Evolutionary conservation across 768 basidiomycete species (phyloP).

Genomic region (Mycena galopus): DNA sequence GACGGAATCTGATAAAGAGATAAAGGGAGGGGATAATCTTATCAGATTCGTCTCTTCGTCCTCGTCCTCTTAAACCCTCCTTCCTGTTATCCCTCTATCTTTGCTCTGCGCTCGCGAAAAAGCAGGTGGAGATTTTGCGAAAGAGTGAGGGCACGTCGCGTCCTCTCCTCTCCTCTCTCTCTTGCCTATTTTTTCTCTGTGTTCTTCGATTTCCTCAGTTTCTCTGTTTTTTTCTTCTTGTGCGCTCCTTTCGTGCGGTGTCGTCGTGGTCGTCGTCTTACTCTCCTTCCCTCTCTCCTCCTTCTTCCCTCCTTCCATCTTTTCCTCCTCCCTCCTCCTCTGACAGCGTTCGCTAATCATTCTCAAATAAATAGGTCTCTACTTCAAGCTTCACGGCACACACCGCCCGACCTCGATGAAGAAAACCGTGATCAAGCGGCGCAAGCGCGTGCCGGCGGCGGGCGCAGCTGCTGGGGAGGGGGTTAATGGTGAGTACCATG

Average conservation of each 20-base stretch:
- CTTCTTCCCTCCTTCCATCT: not conserved
- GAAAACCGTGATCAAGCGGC: constrained; percentile 97
- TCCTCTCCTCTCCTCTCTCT: not conserved
- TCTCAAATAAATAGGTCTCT: constrained; percentile 75
- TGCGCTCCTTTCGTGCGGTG: not conserved
- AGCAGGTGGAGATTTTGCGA: too few species aligned
- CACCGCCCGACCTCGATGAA: constrained; percentile 99
- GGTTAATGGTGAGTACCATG: constrained; percentile 47
- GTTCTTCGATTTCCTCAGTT: too few species aligned
- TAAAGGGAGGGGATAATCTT: not conserved
- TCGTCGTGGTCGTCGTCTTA: not conserved
- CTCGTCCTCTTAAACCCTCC: not conserved
- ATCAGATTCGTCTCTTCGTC: constrained; percentile 10
- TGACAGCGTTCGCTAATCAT: constrained; percentile 9
- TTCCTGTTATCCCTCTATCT: not conserved
- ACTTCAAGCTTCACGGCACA: constrained; percentile 98
- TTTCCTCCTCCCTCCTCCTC: not conserved
- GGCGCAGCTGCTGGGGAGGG: constrained; percentile 49
- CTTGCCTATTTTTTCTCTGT: not conserved
- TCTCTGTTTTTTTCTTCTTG: not conserved
- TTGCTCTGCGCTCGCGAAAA: too few species aligned
- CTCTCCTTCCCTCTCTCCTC: not conserved
- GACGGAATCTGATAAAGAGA: not conserved
- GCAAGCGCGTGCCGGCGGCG: constrained; percentile 97
- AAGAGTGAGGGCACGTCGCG: too few species aligned